These are phyloP conservation scores for Monilinia aucupariae DNA, from an alignment of 2,329 filamentous ascomycete species.

Conservation along the genomic window DNA sequence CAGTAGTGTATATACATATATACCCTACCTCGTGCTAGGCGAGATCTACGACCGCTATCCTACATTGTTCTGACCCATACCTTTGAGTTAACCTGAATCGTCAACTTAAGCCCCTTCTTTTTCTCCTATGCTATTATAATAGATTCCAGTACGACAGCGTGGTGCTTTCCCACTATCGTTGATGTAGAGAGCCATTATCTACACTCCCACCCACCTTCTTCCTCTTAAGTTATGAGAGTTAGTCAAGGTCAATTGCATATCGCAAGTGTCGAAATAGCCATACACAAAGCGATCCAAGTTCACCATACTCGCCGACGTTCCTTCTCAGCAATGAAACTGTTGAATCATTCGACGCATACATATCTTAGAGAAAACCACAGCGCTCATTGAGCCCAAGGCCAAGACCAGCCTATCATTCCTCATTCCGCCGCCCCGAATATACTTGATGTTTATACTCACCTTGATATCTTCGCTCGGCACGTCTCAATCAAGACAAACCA, in stretches of 20 bases:
- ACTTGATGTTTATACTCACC: background rate
- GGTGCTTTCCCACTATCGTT: no score
- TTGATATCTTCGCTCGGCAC: background rate
- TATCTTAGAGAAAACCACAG: conserved; percentile 28
- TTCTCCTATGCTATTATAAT: no score
- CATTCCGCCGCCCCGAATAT: conserved; percentile 16
- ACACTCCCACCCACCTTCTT: no score
- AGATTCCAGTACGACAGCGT: no score
- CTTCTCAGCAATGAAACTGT: conserved; percentile 27
- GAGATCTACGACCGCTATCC: no score
- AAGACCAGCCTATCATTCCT: conserved; percentile 23
- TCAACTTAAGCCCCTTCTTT: no score
- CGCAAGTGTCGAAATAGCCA: background rate
- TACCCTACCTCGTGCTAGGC: no score
- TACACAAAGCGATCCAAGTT: conserved; percentile 26
- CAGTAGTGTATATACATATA: no score
- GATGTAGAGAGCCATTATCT: no score
- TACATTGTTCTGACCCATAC: no score
- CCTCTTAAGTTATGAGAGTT: conserved; percentile 1
- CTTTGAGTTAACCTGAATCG: no score
- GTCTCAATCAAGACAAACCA: background rate
- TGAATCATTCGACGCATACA: conserved; percentile 32
- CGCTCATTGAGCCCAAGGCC: conserved; percentile 23
- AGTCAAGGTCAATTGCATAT: background rate
- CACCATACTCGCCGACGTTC: conserved; percentile 28